phyloP scores from a whole-genome alignment of 345 rosid genomes.

The Trapa bicornis region DNA sequence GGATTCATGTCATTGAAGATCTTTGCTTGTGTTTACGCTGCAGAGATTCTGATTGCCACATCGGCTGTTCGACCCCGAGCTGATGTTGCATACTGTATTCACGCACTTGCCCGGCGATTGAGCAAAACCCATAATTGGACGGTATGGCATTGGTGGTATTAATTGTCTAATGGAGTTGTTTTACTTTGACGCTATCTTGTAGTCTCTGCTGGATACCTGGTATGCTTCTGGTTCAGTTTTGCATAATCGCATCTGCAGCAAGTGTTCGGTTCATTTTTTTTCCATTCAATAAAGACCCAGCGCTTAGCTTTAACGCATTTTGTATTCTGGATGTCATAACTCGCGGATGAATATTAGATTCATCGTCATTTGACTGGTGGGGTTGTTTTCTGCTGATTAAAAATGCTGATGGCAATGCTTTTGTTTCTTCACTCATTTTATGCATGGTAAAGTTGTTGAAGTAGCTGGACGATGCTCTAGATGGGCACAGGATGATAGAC shows the following conservation, averaged over 20 bases:
- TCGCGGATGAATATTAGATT: neutral
- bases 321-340: neutral
- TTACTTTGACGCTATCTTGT: neutral
- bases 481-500: neutral
- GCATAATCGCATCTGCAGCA: neutral
- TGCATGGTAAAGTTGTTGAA: neutral
- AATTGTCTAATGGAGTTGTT: neutral
- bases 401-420: neutral
- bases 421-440: no score
- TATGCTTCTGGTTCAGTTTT: neutral
- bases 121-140: slow-evolving; percentile 89
- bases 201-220: neutral
- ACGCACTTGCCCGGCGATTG: slow-evolving; percentile 68
- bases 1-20: slow-evolving; percentile 1
- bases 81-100: slow-evolving; percentile 86
- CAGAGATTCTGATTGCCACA: slow-evolving; percentile 68
- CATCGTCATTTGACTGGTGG: neutral
- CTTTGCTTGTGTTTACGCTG: neutral
- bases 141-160: slow-evolving; percentile 19
- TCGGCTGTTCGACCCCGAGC: slow-evolving; percentile 76
- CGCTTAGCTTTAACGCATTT: neutral
- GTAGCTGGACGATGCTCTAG: neutral
- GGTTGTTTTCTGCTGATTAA: neutral
- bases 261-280: neutral
- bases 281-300: no score